phyloP scores from a whole-genome alignment of 305 asterid species.

The Solanum hybrid region DNA sequence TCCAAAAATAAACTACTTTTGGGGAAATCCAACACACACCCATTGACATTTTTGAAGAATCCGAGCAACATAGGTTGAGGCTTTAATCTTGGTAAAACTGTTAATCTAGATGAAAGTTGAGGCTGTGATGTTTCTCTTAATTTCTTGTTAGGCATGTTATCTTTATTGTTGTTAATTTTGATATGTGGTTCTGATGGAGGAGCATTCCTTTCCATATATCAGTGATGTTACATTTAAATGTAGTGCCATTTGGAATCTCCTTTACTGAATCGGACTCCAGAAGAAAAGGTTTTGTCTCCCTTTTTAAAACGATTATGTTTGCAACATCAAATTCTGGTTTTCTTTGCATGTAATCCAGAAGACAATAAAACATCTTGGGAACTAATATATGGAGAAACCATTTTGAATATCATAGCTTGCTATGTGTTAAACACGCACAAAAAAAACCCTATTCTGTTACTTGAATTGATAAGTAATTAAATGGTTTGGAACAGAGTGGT shows the following conservation, averaged over 20 bases:
- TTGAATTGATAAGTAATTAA: constrained; percentile 4
- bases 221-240: neutral
- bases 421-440: neutral
- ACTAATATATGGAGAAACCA: neutral
- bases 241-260: neutral
- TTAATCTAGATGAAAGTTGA: neutral
- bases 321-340: neutral
- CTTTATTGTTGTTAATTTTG: neutral
- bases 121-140: neutral
- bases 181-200: neutral
- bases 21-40: neutral
- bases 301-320: neutral
- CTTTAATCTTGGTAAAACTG: neutral
- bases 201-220: neutral
- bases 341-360: neutral
- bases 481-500: constrained; percentile 26
- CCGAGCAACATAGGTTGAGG: neutral
- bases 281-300: neutral
- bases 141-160: neutral
- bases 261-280: neutral
- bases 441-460: neutral
- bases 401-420: neutral
- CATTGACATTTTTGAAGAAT: too few relatives aligned
- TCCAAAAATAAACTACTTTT: neutral
- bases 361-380: neutral